Evolutionary conservation across 2,329 filamentous ascomycete species (phyloP), one percentile per base, ranked within the genome.

Genomic region (Cyphellophora attinorum): DNA sequence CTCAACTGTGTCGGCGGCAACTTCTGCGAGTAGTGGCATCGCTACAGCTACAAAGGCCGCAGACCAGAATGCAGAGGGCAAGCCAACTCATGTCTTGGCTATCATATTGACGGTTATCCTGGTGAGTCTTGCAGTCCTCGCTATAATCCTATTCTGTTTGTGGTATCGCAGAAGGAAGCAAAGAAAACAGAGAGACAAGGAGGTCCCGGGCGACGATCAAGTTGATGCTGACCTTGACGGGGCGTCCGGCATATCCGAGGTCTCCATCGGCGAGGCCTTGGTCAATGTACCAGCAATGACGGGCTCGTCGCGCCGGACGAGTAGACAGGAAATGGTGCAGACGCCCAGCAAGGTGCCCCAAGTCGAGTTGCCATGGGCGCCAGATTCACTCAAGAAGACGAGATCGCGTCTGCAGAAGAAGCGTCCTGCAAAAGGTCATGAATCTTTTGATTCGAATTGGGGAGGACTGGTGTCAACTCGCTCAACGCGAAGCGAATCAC

Each of bases 301-400:
- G n/a, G n/a, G n/a, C n/a, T n/a, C 27, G 13, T n/a, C 25, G n/a
- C 12, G 10, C 13, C 10, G 18, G 21, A 23, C 29, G 11, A 27
- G 13, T 21, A 19, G 15, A 23, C 2, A 25, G 27, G 18, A 27
- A 19, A 31, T 21, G 8, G 14, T 17, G 19, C 19, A 14, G 13
- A 13, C 28, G 5, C 30, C 35, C 19, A 14, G 28, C 10, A 15
- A 30, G 8, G 28, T 35, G 6, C 40, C 40, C 4, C 28, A 33
- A 16, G 19, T 43, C 16, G 40, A 42, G 21, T 25, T 41, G 11
- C 21, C 32, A 27, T 45, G 40, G 44, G 29, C 37, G n/a, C 37
- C 36, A 13, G 41, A 42, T 23, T 42, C 39, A 11, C 17, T 41
- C 15, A 14, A 16, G 17, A 19, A 36, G 12, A 31, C 41, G 11